These are phyloP conservation scores for Ascocoryne sarcoides DNA, from an alignment of 2,329 filamentous ascomycete genomes.

Conservation along the genomic window DNA sequence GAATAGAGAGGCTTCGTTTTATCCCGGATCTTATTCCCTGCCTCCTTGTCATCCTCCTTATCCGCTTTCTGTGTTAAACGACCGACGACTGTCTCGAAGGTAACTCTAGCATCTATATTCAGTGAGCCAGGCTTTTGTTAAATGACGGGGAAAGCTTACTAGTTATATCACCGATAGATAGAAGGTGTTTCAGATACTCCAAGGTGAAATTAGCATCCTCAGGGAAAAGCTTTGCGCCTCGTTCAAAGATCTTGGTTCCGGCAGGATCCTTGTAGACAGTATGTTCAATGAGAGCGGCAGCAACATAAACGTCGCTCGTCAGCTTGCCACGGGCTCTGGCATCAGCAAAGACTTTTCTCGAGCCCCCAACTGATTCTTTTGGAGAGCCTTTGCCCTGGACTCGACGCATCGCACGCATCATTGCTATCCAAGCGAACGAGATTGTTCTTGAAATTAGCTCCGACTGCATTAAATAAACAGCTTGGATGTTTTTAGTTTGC, in stretches of 20 bases:
- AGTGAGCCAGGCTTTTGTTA: slow-evolving; percentile 12
- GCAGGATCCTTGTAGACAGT: slow-evolving; percentile 92
- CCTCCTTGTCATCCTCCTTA: slow-evolving; percentile 34
- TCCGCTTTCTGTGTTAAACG: slow-evolving; percentile 71
- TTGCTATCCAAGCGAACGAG: slow-evolving; percentile 88
- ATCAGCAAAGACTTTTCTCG: slow-evolving; percentile 82
- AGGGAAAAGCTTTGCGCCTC: slow-evolving; percentile 85
- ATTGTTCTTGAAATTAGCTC: slow-evolving; percentile 74
- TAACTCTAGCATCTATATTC: slow-evolving; percentile 72
- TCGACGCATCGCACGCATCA: slow-evolving; percentile 88
- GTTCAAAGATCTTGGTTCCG: slow-evolving; percentile 91
- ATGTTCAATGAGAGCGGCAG: slow-evolving; percentile 86
- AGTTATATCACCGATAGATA: slow-evolving; percentile 85
- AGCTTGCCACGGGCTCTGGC: slow-evolving; percentile 80
- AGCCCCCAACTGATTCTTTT: slow-evolving; percentile 41
- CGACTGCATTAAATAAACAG: slow-evolving; percentile 63
- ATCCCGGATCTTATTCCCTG: too few species aligned
- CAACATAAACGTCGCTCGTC: slow-evolving; percentile 91
- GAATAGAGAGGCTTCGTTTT: slow-evolving; percentile 80
- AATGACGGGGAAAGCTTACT: slow-evolving; percentile 49
- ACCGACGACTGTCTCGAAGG: slow-evolving; percentile 90
- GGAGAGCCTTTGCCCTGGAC: slow-evolving; percentile 74
- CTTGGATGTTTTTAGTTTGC: slow-evolving; percentile 51
- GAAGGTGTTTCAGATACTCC: slow-evolving; percentile 91
- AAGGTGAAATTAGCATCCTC: slow-evolving; percentile 90